A percentile compares a stretch with the other conserved stretches of the same genome.
Conservation (phyloP, 805 yeast species). For the Hanseniaspora meyeri region DNA sequence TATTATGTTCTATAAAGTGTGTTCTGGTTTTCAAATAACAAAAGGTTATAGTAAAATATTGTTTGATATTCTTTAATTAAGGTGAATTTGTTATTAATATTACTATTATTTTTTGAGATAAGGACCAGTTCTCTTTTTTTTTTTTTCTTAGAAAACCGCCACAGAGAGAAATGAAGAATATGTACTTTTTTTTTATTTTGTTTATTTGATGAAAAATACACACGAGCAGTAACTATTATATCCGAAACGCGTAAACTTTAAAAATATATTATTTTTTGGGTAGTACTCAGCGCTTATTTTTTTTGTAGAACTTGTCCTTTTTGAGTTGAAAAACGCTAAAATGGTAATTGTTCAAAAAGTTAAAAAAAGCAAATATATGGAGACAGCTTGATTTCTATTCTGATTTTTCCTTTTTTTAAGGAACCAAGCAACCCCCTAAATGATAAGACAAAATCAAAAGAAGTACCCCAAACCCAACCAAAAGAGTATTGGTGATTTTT, state of each 20-base stretch:
- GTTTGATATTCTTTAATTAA: too few species aligned
- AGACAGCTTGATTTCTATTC: neutral
- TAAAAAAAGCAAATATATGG: neutral
- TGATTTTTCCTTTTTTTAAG: neutral
- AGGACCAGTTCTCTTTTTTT: too few species aligned
- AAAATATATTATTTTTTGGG: neutral
- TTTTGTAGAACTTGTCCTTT: too few species aligned
- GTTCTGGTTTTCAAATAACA: too few species aligned
- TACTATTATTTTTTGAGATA: too few species aligned
- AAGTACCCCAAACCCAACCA: neutral
- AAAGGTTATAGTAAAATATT: too few species aligned
- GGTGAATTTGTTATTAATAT: too few species aligned
- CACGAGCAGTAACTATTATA: neutral
- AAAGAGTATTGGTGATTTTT: conserved; percentile 4
- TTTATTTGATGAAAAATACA: neutral
- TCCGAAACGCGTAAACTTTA: neutral
- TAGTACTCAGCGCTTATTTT: neutral
- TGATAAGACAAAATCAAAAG: conserved; percentile 8
- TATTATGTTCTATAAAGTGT: too few species aligned
- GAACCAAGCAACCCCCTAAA: neutral
- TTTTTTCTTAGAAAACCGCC: too few species aligned
- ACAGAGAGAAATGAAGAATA: too few species aligned
- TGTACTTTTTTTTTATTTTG: too few species aligned
- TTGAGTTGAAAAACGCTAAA: neutral
- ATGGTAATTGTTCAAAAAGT: neutral